Conservation (phyloP, 768 basidiomycete genomes). For the Jaapia argillacea region DNA sequence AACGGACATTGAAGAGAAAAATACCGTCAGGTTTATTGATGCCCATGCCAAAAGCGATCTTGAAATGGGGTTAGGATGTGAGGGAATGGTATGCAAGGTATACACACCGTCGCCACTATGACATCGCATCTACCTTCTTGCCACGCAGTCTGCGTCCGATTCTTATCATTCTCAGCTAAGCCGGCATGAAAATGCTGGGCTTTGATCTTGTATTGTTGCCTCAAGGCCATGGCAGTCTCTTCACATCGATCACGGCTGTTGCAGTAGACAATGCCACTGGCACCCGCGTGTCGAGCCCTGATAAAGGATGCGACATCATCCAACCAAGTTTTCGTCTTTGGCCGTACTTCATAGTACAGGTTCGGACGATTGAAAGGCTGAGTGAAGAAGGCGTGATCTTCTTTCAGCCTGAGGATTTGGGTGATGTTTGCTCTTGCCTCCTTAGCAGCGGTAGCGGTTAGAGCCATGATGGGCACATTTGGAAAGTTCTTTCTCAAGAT, state of each 20-base stretch:
- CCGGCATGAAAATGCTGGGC: slow-evolving; percentile 85
- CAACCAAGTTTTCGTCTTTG: slow-evolving; percentile 35
- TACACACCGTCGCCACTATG: slow-evolving; percentile 84
- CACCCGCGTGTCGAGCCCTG: slow-evolving; percentile 36
- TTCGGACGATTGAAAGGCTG: slow-evolving; percentile 96
- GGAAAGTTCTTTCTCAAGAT: slow-evolving; percentile 68
- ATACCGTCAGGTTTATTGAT: slow-evolving; percentile 31
- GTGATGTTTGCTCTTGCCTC: slow-evolving; percentile 68
- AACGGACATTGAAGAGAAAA: background rate
- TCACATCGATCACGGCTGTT: slow-evolving; percentile 67
- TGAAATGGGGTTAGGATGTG: slow-evolving; percentile 4
- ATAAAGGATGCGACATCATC: slow-evolving; percentile 66
- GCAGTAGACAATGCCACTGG: slow-evolving; percentile 85
- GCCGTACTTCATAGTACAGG: slow-evolving; percentile 60
- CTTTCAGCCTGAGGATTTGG: slow-evolving; percentile 45
- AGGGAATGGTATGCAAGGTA: background rate
- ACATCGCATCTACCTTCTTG: slow-evolving; percentile 59
- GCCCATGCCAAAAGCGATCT: slow-evolving; percentile 98
- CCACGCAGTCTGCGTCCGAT: slow-evolving; percentile 61
- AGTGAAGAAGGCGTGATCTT: slow-evolving; percentile 46
- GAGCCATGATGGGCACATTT: slow-evolving; percentile 83
- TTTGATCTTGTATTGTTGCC: slow-evolving; percentile 42
- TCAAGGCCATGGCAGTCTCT: slow-evolving; percentile 59
- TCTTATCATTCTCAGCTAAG: slow-evolving; percentile 53
- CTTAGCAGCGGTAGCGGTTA: slow-evolving; percentile 89